Evolutionary conservation across 176 grass and related monocot species (phyloP).

Genomic region (Triticum aestivum): DNA sequence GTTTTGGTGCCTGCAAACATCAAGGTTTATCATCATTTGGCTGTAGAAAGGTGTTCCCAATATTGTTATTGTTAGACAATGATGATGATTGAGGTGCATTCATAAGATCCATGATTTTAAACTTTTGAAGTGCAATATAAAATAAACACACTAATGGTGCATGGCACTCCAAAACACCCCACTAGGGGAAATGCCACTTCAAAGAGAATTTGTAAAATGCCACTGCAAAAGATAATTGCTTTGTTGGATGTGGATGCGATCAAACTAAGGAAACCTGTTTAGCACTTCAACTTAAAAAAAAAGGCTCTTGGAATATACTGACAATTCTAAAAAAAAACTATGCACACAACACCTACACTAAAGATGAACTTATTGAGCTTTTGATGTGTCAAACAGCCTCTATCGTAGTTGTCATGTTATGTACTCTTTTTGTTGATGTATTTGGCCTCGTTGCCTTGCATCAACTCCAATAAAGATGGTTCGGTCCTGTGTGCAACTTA

Average conservation of each 20-base stretch:
- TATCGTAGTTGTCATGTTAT: too few species aligned
- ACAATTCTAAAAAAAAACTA: not conserved
- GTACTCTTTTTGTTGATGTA: too few species aligned
- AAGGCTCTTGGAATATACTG: not conserved
- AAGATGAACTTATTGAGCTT: not conserved
- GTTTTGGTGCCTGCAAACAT: conserved; percentile 27
- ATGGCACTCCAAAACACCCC: not conserved
- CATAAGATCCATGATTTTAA: not conserved
- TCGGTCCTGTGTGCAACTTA: too few species aligned
- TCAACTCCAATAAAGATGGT: not conserved
- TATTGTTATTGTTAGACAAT: not conserved
- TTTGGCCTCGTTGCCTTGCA: too few species aligned
- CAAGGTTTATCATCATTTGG: not conserved
- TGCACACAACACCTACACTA: not conserved
- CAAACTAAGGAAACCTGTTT: too few species aligned
- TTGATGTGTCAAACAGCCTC: not conserved
- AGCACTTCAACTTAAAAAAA: not conserved
- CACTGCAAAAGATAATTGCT: not conserved
- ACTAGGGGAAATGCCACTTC: not conserved
- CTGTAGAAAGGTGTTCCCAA: not conserved
- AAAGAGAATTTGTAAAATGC: not conserved
- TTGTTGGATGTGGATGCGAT: not conserved
- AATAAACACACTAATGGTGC: not conserved
- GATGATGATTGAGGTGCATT: not conserved
- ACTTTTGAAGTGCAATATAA: not conserved